Base-by-base conservation (phyloP, 352 stramenopile genomes). In the Phytophthora brassicae region DNA sequence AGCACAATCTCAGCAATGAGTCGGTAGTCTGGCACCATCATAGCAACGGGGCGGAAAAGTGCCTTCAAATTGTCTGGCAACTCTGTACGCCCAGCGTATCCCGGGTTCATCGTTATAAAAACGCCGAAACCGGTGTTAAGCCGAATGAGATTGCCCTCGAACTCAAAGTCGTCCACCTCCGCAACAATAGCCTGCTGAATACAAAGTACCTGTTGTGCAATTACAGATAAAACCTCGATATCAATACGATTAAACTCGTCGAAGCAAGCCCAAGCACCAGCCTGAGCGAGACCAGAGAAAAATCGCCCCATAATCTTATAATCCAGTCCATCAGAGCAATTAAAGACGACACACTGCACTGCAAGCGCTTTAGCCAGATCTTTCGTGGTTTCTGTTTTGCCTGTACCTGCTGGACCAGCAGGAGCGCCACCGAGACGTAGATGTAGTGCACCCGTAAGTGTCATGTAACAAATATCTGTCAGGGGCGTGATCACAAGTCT, bases 301-400 rank as follows among this genome's bases (percentile, higher is more conserved):
- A 98, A 98, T 0, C 94, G 71, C 0, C 94, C 94, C 94, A 98
- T 98, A 68, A 98, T 98, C 67, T 98, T 98, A 75, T 98, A 98
- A 72, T 98, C 93, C 29, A 98, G 70, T 7, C 92, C 90, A 44
- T 98, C 94, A 0, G 94, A 98, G 57, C 94, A 98, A 70, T 98
- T 98, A 57, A 98, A 98, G 6, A 98, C 94, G 36, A 98, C 94
- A 49, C 92, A 98, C 52, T 98, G 94, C 8, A 97, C 88, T 5
- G 92, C 94, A 12, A 98, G 68, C 1, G 94, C 93, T 64, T 98
- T 98, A 17, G 92, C 94, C 12, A 98, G 67, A 74, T 98, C 94
- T 45, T 97, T 97, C 0, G 92, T 98, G 2, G 94, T 98, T 61
- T 98, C 94, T 7, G 94, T 98, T 64, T 98, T 98, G 20, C 92